Conservation (phyloP, 1,284 basidiomycete genomes). For the Amylostereum areolatum region DNA sequence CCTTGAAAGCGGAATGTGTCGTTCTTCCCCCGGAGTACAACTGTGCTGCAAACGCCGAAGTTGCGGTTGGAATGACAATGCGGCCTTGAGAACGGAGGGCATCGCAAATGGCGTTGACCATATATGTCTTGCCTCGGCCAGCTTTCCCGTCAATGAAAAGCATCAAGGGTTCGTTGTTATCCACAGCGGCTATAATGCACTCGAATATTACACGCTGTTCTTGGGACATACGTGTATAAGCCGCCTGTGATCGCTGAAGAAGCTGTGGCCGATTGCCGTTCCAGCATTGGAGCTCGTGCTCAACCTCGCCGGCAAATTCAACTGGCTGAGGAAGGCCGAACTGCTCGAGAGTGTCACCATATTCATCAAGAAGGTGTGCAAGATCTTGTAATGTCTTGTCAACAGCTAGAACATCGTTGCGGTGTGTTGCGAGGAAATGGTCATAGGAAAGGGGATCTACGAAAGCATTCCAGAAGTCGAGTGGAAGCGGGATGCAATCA, state of each 20-base stretch:
- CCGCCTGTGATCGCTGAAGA: no score
- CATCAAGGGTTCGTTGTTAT: background rate
- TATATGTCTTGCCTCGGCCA: conserved; percentile 33
- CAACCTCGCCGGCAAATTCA: no score
- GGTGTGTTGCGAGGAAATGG: conserved; percentile 1
- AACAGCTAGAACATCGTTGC: conserved; percentile 6
- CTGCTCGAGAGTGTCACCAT: no score
- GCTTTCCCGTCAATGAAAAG: conserved; percentile 34
- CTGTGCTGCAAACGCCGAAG: conserved; percentile 32
- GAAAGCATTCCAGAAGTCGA: conserved; percentile 12
- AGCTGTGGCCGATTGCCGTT: no score
- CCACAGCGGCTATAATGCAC: background rate
- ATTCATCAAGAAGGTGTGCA: conserved; percentile 16
- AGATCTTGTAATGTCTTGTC: conserved; percentile 20
- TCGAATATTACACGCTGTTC: background rate
- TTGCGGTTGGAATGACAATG: conserved; percentile 30
- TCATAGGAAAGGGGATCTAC: conserved; percentile 4
- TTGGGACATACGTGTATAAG: no score
- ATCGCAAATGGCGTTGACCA: conserved; percentile 28
- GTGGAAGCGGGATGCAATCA: conserved; percentile 11
- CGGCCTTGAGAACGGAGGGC: conserved; percentile 19
- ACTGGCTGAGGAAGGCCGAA: no score
- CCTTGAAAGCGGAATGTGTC: conserved; percentile 30
- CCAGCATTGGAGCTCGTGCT: no score
- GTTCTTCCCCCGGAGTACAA: conserved; percentile 33